Evolutionary conservation across 2,329 filamentous ascomycete species (phyloP), one percentile per base, ranked within the genome.

Genomic region (Fusarium sp.): DNA sequence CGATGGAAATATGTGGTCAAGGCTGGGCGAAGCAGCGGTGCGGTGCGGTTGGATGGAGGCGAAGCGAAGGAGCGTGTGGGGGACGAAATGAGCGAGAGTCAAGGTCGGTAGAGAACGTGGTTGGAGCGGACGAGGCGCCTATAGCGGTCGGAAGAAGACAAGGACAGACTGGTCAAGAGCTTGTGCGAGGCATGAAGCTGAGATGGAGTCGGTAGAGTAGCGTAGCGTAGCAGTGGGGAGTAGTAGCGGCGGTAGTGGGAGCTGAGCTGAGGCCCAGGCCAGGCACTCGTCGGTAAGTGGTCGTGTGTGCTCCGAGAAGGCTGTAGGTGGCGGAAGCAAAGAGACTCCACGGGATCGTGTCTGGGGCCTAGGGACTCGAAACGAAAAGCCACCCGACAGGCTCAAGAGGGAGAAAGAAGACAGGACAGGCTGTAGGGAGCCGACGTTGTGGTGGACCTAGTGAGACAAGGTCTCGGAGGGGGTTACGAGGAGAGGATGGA

Each of bases 171-270:
- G 66, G 65, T 72, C 71, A 80, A 60, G 66, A 70, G 67, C 66
- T 75, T 45, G 73, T 75, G 54, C 67, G 71, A 69, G 75, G 73
- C 78, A 79, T 79, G 68, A 77, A 76, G 74, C 74, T 69, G 71
- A 62, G 15, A 43, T 71, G n/a, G 65, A 58, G 58, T 70, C 69
- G 67, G 65, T 65, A 69, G 70, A 30, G 70, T 74, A 56, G 47
- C 40, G 65, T 65, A 60, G 69, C 47, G 61, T 52, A 52, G 68
- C 60, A 63, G 63, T 50, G 60, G 57, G 43, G 65, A 65, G 62
- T 43, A 40, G 45, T 20, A 57, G 59, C 40, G 52, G 57, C 57
- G 58, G 63, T n/a, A 61, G 58, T 43, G 43, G 25, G 25, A 50
- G 57, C 50, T 25, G 37, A 33, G 61, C 50, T 25, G 37, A 33